Conservation (phyloP, 345 rosid genomes). For the Hevea brasiliensis region DNA sequence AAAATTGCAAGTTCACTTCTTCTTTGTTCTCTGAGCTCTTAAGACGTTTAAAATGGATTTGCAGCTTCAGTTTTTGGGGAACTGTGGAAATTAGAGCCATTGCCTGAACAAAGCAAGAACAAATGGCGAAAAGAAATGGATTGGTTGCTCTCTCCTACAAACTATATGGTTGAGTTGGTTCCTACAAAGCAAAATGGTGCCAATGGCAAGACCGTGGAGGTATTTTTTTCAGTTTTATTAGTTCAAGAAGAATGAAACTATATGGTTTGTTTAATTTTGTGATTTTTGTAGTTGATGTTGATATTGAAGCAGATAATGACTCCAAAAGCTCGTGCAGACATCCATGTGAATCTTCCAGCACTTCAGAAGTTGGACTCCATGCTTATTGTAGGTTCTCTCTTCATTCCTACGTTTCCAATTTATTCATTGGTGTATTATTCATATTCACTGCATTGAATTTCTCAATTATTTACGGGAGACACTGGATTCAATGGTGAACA, state of each 20-base stretch:
- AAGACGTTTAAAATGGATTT: constrained; percentile 13
- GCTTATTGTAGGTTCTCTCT: constrained; percentile 58
- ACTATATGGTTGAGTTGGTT: constrained; percentile 91
- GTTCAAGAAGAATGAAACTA: neutral
- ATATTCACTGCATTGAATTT: neutral
- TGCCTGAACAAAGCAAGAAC: constrained; percentile 66
- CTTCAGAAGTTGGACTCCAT: no score
- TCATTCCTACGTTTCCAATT: constrained; percentile 9
- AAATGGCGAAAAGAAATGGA: no score
- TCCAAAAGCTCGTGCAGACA: no score
- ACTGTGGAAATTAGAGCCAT: constrained; percentile 90
- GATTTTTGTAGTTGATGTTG: constrained; percentile 24
- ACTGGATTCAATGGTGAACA: constrained; percentile 86
- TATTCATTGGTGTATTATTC: neutral
- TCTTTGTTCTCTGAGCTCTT: no score
- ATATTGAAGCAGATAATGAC: no score
- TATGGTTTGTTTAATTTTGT: constrained; percentile 7
- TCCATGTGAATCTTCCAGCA: no score
- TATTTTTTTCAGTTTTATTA: constrained; percentile 25
- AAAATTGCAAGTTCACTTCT: no score
- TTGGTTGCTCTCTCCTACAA: constrained; percentile 80
- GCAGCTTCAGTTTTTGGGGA: constrained; percentile 87
- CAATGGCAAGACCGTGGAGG: constrained; percentile 83
- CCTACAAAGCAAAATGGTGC: constrained; percentile 87
- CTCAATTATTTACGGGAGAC: constrained; percentile 73